Base-by-base conservation (phyloP, 2,329 filamentous ascomycete species). In the Verticillium longisporum region DNA sequence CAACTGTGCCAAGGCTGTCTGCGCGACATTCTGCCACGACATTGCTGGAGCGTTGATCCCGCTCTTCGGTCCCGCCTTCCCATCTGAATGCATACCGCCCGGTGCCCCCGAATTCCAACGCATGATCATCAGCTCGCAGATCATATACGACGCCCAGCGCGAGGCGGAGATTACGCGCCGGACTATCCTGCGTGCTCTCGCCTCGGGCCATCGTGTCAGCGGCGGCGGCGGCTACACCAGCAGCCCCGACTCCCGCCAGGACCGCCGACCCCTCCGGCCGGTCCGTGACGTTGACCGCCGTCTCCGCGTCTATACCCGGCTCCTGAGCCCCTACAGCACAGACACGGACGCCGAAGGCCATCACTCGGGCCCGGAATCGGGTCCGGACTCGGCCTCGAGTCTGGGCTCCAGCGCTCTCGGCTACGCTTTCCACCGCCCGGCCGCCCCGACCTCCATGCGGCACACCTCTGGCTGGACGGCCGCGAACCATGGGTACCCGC, bases 21-120 rank as follows among this genome's bases (percentile, higher is more conserved):
- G 93, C 69, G 85, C 91, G 4, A 97, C 91, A 1, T 98, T 98
- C 73, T 98, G 94, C 76, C 87, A 88, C 72, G 78, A 84, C 38
- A 96, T 99, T 64, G 88, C 94, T 14, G 88, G 88, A 61, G 93
- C 90, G 0, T 78, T 99, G 60, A 95, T 95, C 9, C 95, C 95
- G 5, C 81, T 99, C 62, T 99, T 99, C 72, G 95, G 95, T 0
- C 83, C 87, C 13, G 83, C 86, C 50, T 99, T 99, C 71, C 88
- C 91, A 2, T 79, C 80, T 3, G 76, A 86, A 55, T 99, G 95
- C 72, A 77, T 88, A 14, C 80, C 76, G 1, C 86, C 87, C 1
- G 79, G 83, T n/a, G 80, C 87, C 38, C 76, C 83, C n/a, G 80
- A 82, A 14, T 91, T 86, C 71, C 83, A 81, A 11, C 81, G 81